phyloP scores from a whole-genome alignment of 2,329 filamentous ascomycete genomes.

The Stagonosporopsis chrysanthemi region DNA sequence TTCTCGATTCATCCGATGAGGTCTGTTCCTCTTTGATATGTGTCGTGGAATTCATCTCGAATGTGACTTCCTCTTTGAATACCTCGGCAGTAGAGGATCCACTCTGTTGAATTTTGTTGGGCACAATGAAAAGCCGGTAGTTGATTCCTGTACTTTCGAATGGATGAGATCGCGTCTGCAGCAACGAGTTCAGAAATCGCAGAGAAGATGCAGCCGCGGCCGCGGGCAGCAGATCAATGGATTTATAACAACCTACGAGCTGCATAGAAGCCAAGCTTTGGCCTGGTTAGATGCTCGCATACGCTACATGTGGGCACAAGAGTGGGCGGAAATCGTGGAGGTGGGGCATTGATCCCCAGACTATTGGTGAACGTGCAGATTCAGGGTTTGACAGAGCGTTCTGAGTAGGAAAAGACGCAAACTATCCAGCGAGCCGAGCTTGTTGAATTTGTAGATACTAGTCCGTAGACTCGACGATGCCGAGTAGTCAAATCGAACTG shows the following conservation, averaged over 20 bases:
- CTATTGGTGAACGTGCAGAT: conserved; percentile 1
- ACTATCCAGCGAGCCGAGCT: too few relatives aligned
- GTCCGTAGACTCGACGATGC: neutral
- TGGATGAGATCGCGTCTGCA: neutral
- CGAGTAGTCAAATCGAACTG: too few relatives aligned
- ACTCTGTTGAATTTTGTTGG: neutral
- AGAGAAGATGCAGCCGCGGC: neutral
- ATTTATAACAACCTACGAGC: conserved; percentile 10
- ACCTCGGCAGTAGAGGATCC: neutral
- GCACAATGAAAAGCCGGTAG: neutral
- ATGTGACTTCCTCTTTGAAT: neutral
- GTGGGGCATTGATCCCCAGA: conserved; percentile 7
- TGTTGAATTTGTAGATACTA: neutral
- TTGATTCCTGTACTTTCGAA: neutral
- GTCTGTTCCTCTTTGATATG: conserved; percentile 13
- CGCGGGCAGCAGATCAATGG: conserved; percentile 3
- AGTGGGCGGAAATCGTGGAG: conserved; percentile 16
- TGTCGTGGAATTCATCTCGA: neutral
- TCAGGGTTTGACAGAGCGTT: conserved; percentile 4
- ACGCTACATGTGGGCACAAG: conserved; percentile 11
- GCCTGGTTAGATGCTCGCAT: conserved; percentile 9
- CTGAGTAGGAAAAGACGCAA: neutral
- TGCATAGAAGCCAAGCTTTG: conserved; percentile 12
- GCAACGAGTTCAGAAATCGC: neutral
- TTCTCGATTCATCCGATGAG: conserved; percentile 14